A percentile compares a stretch with the other conserved stretches of the same genome.
These are phyloP conservation scores for Colletotrichum gigasporum DNA, from an alignment of 2,329 filamentous ascomycete species.

Conservation along the genomic window DNA sequence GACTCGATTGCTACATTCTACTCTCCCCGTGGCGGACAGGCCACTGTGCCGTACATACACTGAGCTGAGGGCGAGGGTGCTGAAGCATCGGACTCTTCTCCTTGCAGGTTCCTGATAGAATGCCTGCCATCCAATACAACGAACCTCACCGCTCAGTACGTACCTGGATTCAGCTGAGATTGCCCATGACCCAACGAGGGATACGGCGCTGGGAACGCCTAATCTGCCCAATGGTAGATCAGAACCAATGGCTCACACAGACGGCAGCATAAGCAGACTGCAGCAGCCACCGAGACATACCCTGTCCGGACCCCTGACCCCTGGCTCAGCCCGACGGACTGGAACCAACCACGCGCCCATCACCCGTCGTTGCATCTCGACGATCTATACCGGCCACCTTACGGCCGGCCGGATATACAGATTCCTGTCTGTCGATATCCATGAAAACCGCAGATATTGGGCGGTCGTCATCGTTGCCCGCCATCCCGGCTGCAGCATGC, in stretches of 20 bases:
- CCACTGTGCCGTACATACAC: not conserved
- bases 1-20: not conserved
- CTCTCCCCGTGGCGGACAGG: not conserved
- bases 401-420: conserved; percentile 14
- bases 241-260: not conserved
- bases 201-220: not conserved
- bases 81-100: not conserved
- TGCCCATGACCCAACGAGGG: conserved; percentile 15
- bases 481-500: not conserved
- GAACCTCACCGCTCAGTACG: not conserved
- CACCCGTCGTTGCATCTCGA: conserved; percentile 18
- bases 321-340: conserved; percentile 22
- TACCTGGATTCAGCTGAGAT: conserved; percentile 26
- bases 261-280: conserved; percentile 21
- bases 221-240: conserved; percentile 1
- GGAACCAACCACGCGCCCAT: conserved; percentile 24
- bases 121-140: not conserved
- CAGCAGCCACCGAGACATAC: conserved; percentile 18
- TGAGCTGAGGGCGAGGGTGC: no score
- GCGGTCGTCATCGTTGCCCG: not conserved
- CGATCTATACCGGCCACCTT: conserved; percentile 18
- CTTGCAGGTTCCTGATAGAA: conserved; percentile 19
- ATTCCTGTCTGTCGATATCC: conserved; percentile 1
- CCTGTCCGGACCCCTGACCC: conserved; percentile 21
- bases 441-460: not conserved